Percentiles rank a stretch among this genome's conserved stretches.
Conservation (phyloP, 768 basidiomycete genomes). For the Pilatotrama ljubarskyi region DNA sequence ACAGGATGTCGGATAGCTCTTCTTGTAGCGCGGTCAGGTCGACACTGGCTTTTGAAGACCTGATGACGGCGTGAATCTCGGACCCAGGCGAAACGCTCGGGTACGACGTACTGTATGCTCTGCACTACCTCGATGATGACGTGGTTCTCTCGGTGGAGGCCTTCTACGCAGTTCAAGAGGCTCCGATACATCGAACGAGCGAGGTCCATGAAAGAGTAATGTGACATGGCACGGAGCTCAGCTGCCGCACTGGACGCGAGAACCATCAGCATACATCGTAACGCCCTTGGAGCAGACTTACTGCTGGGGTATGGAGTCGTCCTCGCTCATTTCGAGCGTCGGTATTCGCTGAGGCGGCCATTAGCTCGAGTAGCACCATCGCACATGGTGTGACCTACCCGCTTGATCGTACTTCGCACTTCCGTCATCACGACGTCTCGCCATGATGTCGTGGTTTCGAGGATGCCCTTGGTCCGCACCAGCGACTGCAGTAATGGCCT, state of each 20-base stretch:
- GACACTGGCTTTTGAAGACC: slow-evolving; percentile 39
- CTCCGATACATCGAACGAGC: slow-evolving; percentile 59
- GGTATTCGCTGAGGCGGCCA: slow-evolving; percentile 52
- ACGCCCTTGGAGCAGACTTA: slow-evolving; percentile 4
- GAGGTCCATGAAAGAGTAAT: slow-evolving; percentile 65
- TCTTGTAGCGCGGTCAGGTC: slow-evolving; percentile 53
- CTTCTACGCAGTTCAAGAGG: slow-evolving; percentile 65
- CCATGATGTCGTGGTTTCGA: slow-evolving; percentile 70
- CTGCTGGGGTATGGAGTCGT: slow-evolving; percentile 36
- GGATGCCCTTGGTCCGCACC: slow-evolving; percentile 66
- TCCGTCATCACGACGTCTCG: slow-evolving; percentile 65
- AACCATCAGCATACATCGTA: neutral
- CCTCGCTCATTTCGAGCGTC: slow-evolving; percentile 56
- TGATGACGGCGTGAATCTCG: slow-evolving; percentile 19
- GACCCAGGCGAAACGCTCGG: neutral
- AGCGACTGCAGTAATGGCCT: slow-evolving; percentile 79
- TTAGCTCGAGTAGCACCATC: neutral
- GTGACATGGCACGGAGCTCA: slow-evolving; percentile 65
- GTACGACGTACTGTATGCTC: slow-evolving; percentile 39
- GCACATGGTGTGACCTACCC: slow-evolving; percentile 44
- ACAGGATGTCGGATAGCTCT: slow-evolving; percentile 75
- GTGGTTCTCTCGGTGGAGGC: slow-evolving; percentile 59
- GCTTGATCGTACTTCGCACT: slow-evolving; percentile 55
- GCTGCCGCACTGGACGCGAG: slow-evolving; percentile 49
- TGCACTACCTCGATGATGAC: slow-evolving; percentile 63